Conservation (phyloP, 345 rosid genomes). For the Populus tremula region DNA sequence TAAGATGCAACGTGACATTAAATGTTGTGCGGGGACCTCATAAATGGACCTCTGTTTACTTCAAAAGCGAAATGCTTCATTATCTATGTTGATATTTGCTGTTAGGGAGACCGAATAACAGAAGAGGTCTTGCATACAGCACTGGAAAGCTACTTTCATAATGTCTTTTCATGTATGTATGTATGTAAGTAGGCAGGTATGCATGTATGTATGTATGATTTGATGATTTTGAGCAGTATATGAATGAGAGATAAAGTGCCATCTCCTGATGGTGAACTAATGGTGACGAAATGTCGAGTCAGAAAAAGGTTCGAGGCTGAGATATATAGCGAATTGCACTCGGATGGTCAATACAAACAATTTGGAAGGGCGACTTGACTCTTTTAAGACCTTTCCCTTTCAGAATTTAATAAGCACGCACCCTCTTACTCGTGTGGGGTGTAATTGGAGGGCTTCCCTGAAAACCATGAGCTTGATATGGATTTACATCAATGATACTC, state of each 20-base stretch:
- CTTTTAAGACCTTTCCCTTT: conserved; percentile 8
- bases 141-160: background rate
- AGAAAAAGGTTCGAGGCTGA: background rate
- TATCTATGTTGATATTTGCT: background rate
- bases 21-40: background rate
- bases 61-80: background rate
- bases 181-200: too few species aligned
- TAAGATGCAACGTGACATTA: background rate
- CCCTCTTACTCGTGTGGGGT: background rate
- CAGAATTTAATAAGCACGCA: conserved; percentile 21
- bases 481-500: background rate
- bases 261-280: background rate
- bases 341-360: conserved; percentile 35
- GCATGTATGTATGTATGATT: too few species aligned
- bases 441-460: background rate
- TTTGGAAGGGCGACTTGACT: conserved; percentile 19
- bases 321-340: conserved; percentile 12
- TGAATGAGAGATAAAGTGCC: background rate
- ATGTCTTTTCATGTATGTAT: background rate
- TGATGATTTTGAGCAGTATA: background rate
- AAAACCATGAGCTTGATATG: background rate
- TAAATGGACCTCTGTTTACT: background rate
- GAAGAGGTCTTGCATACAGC: background rate
- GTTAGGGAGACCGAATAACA: background rate
- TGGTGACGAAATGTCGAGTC: conserved; percentile 13